Evolutionary conservation across 2,329 filamentous ascomycete species (phyloP).

Genomic region (Aaosphaeria arxii): DNA sequence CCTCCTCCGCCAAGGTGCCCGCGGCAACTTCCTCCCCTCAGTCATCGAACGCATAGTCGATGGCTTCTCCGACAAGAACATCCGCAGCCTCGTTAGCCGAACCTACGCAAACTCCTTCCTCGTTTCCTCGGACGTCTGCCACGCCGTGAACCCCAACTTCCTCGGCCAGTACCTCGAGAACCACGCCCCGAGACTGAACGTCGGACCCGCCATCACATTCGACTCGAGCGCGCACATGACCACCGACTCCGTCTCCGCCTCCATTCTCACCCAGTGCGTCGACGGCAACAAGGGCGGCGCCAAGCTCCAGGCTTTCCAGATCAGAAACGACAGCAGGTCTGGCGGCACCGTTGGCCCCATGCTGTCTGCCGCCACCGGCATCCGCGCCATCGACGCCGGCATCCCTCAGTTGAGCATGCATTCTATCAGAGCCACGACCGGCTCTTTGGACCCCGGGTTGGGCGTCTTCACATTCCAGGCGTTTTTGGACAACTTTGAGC

Average conservation of each 20-base stretch:
- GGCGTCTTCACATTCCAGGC: conserved; percentile 87
- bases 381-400: conserved; percentile 81
- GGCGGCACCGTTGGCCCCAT: conserved; percentile 96
- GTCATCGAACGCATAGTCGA: conserved; percentile 81
- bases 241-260: conserved; percentile 81
- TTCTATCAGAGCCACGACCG: conserved; percentile 83
- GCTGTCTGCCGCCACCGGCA: conserved; percentile 75
- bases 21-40: conserved; percentile 80
- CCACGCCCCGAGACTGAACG: conserved; percentile 84
- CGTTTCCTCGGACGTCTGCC: conserved; percentile 87
- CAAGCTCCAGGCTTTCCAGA: conserved; percentile 85
- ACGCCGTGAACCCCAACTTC: conserved; percentile 96
- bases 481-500: conserved; percentile 83
- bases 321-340: conserved; percentile 83
- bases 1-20: conserved; percentile 82
- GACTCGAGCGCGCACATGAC: conserved; percentile 97
- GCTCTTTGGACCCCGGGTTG: conserved; percentile 78
- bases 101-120: conserved; percentile 92
- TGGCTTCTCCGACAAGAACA: conserved; percentile 49
- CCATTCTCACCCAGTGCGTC: conserved; percentile 75
- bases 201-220: conserved; percentile 74
- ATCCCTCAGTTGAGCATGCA: conserved; percentile 95
- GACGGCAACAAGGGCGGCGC: conserved; percentile 59
- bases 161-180: conserved; percentile 75
- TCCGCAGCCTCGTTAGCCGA: conserved; percentile 63